Evolutionary conservation across 2,329 filamentous ascomycete genomes (phyloP), one percentile per base, ranked within the genome.

Genomic region (Ilyonectria mors-panacis): DNA sequence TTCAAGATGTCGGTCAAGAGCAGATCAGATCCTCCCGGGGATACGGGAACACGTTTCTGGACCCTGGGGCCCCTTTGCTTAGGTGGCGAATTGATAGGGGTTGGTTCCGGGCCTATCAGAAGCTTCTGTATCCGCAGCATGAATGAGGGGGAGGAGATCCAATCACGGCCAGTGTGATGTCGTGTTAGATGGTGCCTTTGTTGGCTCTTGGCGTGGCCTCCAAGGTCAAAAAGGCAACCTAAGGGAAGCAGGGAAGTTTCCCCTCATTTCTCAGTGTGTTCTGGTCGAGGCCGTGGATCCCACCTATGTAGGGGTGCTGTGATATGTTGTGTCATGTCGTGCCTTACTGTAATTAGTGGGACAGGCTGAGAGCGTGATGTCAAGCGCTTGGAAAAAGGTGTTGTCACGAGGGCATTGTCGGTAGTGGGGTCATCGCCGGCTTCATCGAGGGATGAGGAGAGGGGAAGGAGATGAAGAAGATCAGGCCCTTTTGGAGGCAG

Each of bases 1-100:
- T 75, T 75, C 73, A 70, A 64, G 61, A 54, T 48, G 63, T 64
- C 33, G 53, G 28, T 33, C 66, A 68, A 53, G 63, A 59, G 57
- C 23, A 63, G 69, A 74, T 73, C 72, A 63, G 70, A 69, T 65
- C 62, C 60, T 67, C 48, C 59, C 63, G 23, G 56, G 26, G 68
- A 26, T 28, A 55, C 13, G 65, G 70, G 67, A 61, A 55, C 44
- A 23, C 47, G 17, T 23, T 23, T 3, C 45, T 19, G 35, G 50
- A 42, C 35, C 55, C 35, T 59, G 45, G 21, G 51, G 35, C 44
- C 73, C 73, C 65, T 62, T 21, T 74, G 66, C 65, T 61, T 63
- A n/a, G 56, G 73, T 75, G 70, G 73, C 71, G 60, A 75, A 68
- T 71, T 68, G 57, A 58, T 59, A 59, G 57, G 66, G 65, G 73